Evolutionary conservation across 169 alveolate species (phyloP).

Genomic region (Plasmodium gonderi): DNA sequence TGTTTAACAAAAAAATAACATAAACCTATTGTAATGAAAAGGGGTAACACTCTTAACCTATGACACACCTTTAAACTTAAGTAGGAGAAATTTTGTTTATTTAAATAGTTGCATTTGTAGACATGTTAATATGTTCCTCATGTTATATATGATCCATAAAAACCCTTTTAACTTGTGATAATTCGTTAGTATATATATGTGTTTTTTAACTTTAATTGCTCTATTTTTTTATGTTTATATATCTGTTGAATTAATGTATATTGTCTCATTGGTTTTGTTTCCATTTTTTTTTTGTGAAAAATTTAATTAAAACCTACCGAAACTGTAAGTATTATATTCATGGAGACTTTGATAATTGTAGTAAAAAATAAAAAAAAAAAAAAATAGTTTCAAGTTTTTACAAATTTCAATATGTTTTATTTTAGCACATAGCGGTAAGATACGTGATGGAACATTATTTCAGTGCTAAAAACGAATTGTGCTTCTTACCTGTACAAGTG

Average conservation of each 20-base stretch:
- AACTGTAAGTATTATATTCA: not conserved
- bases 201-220: not conserved
- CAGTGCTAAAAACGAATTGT: not conserved
- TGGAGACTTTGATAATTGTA: not conserved
- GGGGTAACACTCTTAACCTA: not conserved
- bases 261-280: not conserved
- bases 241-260: not conserved
- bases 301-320: not conserved
- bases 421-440: not conserved
- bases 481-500: not conserved
- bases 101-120: not conserved
- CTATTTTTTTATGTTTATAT: not conserved
- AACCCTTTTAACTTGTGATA: not conserved
- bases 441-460: not conserved
- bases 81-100: not conserved
- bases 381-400: not conserved
- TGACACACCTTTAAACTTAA: not conserved
- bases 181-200: not conserved
- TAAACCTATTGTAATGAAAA: not conserved
- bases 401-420: not conserved
- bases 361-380: not conserved
- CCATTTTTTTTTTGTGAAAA: not conserved
- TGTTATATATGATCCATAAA: not conserved
- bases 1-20: not conserved
- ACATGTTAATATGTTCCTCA: not conserved